Conservation (phyloP, 495 filamentous ascomycete genomes). For the Staphylotrichum longicolle region DNA sequence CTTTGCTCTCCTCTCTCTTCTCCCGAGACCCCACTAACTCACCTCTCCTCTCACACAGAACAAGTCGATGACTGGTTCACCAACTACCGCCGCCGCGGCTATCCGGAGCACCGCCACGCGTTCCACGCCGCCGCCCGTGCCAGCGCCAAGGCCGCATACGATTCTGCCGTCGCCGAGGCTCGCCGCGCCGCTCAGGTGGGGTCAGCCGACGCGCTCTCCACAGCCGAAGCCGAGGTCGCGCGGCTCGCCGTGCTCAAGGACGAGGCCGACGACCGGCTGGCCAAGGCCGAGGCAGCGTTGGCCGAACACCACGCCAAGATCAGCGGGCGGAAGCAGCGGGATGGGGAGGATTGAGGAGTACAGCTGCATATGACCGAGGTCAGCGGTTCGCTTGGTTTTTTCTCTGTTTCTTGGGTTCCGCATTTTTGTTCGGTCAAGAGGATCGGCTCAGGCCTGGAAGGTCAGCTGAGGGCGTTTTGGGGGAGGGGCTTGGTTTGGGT, state of each 20-base stretch:
- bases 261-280: no score
- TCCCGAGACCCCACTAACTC: background rate
- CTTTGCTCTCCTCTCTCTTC: background rate
- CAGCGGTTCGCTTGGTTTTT: no score
- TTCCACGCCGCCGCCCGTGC: background rate
- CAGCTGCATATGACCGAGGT: no score
- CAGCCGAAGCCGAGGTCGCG: background rate
- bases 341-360: no score
- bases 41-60: background rate
- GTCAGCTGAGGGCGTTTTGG: no score
- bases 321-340: no score
- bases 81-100: conserved; percentile 16
- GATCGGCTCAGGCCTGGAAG: no score
- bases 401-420: no score
- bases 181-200: background rate
- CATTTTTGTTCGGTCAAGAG: no score
- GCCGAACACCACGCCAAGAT: background rate
- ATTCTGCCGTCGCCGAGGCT: background rate
- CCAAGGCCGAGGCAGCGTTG: background rate
- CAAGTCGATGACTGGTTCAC: conserved; percentile 11
- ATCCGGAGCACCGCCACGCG: background rate
- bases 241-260: background rate
- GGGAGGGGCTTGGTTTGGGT: no score
- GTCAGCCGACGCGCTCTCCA: background rate
- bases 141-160: background rate